Percentiles rank a stretch among this genome's conserved stretches.
These are phyloP conservation scores for Magnolia sinica DNA, from an alignment of 164 flowering plant genomes.

Conservation along the genomic window DNA sequence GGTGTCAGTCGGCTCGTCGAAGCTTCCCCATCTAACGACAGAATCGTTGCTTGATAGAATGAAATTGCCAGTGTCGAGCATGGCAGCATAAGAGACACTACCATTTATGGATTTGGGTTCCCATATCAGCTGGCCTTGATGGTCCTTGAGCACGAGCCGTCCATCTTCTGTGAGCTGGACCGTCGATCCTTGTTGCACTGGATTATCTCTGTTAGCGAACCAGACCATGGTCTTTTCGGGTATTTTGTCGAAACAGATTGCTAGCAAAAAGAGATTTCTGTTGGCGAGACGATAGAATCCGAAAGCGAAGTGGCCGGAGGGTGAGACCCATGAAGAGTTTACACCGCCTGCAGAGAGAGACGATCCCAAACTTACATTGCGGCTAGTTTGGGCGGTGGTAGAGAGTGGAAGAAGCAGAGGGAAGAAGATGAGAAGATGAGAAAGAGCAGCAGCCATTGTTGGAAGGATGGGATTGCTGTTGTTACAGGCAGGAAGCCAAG, in stretches of 20 bases:
- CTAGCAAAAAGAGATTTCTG: slow-evolving; percentile 16
- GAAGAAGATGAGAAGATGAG: not conserved
- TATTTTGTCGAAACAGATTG: slow-evolving; percentile 33
- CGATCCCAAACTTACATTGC: slow-evolving; percentile 19
- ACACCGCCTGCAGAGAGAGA: slow-evolving; percentile 11
- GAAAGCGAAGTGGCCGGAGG: slow-evolving; percentile 32
- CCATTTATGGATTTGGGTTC: not conserved
- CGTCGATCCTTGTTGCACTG: slow-evolving; percentile 22
- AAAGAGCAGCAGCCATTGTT: slow-evolving; percentile 1
- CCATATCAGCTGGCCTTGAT: slow-evolving; percentile 1
- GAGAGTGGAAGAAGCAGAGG: slow-evolving; percentile 11
- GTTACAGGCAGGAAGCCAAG: too few relatives aligned
- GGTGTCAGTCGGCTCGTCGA: slow-evolving; percentile 6
- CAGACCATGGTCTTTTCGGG: slow-evolving; percentile 27
- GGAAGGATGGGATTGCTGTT: not conserved
- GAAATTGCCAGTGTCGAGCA: slow-evolving; percentile 47
- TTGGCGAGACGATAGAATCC: slow-evolving; percentile 23
- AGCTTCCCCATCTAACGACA: not conserved
- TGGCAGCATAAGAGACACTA: slow-evolving; percentile 4
- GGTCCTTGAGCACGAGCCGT: slow-evolving; percentile 15
- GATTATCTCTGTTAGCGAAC: slow-evolving; percentile 29
- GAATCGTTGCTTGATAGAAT: slow-evolving; percentile 13
- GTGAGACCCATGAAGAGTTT: slow-evolving; percentile 27
- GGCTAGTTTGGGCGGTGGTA: slow-evolving; percentile 6
- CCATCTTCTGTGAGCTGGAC: slow-evolving; percentile 15